Percentiles rank a stretch among this genome's conserved stretches.
phyloP scores from a whole-genome alignment of 2,329 filamentous ascomycete species.

The Aspergillus phoenicis region DNA sequence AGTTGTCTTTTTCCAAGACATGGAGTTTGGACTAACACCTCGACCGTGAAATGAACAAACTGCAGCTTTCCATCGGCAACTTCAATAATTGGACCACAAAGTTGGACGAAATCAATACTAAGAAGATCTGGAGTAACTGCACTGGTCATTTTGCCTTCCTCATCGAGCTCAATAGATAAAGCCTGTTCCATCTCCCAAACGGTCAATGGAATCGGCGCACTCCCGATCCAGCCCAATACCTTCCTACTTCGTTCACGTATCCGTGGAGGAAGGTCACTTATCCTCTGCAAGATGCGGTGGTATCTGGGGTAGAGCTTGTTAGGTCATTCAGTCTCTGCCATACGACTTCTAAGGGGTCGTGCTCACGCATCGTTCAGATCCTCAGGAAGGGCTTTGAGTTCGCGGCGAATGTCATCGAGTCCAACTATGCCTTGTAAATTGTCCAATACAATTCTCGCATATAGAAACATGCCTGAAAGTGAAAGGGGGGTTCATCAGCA shows the following conservation, averaged over 20 bases:
- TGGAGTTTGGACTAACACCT: constrained; percentile 44
- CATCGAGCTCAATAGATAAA: constrained; percentile 5
- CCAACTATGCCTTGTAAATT: constrained; percentile 8
- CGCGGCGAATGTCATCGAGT: constrained; percentile 27
- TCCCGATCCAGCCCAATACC: constrained; percentile 27
- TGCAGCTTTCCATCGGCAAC: constrained; percentile 30
- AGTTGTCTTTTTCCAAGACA: no score
- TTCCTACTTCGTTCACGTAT: constrained; percentile 13
- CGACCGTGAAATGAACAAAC: constrained; percentile 40
- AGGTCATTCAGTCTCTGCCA: neutral
- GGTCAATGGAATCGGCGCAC: constrained; percentile 21
- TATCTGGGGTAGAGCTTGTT: neutral
- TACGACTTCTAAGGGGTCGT: neutral
- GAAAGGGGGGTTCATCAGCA: neutral
- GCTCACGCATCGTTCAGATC: constrained; percentile 35
- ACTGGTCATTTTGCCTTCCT: neutral
- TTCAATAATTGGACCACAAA: constrained; percentile 38
- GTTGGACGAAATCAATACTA: constrained; percentile 17
- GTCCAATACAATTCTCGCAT: constrained; percentile 5
- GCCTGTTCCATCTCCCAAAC: constrained; percentile 25
- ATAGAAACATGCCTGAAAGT: constrained; percentile 12
- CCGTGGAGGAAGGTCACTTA: neutral
- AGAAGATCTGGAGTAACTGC: neutral
- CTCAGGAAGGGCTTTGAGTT: constrained; percentile 31
- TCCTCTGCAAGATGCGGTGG: constrained; percentile 6